These are phyloP conservation scores for Hygrocybe coccinea DNA, from an alignment of 768 basidiomycete species.

Conservation along the genomic window DNA sequence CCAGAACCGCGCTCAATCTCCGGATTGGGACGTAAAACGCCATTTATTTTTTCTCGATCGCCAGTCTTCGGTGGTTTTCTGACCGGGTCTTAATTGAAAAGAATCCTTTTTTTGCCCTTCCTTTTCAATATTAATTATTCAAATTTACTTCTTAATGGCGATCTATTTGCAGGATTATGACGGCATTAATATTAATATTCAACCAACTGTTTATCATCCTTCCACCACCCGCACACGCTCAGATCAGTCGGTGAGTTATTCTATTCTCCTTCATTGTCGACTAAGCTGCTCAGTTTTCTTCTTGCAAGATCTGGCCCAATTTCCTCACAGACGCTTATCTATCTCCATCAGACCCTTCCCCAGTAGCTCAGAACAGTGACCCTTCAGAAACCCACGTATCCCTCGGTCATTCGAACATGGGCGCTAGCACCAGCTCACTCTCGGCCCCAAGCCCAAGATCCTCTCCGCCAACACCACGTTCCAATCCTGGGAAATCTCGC, in stretches of 20 bases:
- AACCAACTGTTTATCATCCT: background rate
- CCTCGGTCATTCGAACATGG: slow-evolving; percentile 5
- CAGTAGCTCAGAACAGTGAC: background rate
- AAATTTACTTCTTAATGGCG: background rate
- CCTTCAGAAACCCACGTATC: background rate
- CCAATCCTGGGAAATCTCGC: slow-evolving; percentile 6
- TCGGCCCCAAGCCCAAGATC: background rate
- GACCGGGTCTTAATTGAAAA: background rate
- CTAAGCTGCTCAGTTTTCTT: background rate
- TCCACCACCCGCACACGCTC: background rate
- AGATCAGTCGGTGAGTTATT: background rate
- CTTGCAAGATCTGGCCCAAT: background rate
- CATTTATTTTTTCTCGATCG: background rate
- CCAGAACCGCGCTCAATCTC: too few species aligned
- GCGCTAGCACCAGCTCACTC: slow-evolving; percentile 6
- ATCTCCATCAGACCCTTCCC: background rate
- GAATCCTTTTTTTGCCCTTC: background rate
- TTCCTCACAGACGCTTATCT: background rate
- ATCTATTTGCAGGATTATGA: slow-evolving; percentile 2
- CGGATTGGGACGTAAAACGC: too few species aligned
- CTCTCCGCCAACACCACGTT: slow-evolving; percentile 1
- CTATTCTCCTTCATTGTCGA: background rate
- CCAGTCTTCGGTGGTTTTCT: background rate
- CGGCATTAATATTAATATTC: background rate
- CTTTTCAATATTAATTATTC: background rate